These are phyloP conservation scores for Penicillium robsamsonii DNA, from an alignment of 495 filamentous ascomycete species.

Conservation along the genomic window DNA sequence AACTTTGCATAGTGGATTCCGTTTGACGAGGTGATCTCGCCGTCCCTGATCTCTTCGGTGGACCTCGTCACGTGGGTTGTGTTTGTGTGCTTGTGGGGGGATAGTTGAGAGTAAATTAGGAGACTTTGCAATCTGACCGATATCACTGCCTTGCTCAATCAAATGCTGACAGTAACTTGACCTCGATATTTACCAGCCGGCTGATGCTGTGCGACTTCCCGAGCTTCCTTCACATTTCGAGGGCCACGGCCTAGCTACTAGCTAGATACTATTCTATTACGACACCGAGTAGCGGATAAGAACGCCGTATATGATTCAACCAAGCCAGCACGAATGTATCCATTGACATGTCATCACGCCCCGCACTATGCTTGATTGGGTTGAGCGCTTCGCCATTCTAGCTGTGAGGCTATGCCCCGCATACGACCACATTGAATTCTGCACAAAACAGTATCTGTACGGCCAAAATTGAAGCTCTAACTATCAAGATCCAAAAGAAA, in stretches of 20 bases:
- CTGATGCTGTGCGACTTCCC: neutral
- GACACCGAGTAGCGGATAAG: neutral
- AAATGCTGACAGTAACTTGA: neutral
- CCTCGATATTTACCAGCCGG: neutral
- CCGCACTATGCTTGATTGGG: neutral
- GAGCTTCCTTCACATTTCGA: neutral
- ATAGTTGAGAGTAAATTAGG: too few relatives aligned
- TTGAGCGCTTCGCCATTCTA: neutral
- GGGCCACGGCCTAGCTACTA: slow-evolving; percentile 23
- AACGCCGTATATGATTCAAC: neutral
- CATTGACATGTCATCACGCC: neutral
- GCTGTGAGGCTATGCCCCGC: neutral
- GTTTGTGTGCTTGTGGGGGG: too few relatives aligned
- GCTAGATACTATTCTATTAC: neutral
- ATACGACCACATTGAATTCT: neutral
- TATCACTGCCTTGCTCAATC: neutral
- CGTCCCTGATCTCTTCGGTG: too few relatives aligned
- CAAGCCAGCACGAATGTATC: too few relatives aligned
- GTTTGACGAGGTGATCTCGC: too few relatives aligned
- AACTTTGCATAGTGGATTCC: too few relatives aligned
- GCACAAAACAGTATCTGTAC: neutral
- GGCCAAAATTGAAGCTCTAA: neutral
- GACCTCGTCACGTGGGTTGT: too few relatives aligned
- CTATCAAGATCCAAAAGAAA: neutral
- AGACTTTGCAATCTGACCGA: too few relatives aligned